Conservation (phyloP, 176 grass and related monocot genomes). For the Pharus latifolius region DNA sequence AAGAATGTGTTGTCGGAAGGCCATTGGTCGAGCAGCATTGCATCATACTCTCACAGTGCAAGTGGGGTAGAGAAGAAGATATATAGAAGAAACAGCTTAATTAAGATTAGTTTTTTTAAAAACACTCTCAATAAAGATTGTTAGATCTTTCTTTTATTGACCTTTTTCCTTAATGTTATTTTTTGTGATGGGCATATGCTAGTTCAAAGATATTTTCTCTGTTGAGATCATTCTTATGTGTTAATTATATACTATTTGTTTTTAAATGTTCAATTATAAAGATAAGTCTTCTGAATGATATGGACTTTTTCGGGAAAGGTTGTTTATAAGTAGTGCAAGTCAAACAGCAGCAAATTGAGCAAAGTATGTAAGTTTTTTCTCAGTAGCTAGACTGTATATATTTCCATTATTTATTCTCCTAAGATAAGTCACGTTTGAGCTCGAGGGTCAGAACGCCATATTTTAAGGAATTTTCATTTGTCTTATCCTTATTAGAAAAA, state of each 20-base stretch:
- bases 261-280: background rate
- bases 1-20: constrained; percentile 36
- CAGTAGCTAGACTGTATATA: too few species aligned
- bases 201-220: constrained; percentile 13
- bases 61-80: constrained; percentile 20
- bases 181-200: constrained; percentile 9
- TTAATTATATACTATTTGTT: background rate
- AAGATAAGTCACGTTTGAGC: too few species aligned
- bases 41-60: constrained; percentile 27
- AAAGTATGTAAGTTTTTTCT: too few species aligned
- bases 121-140: background rate
- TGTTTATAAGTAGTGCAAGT: too few species aligned
- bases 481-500: too few species aligned
- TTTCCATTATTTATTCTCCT: too few species aligned
- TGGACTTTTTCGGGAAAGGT: too few species aligned
- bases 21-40: constrained; percentile 24
- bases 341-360: too few species aligned
- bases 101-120: constrained; percentile 13
- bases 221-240: too few species aligned
- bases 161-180: background rate
- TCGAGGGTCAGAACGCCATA: too few species aligned
- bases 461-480: too few species aligned
- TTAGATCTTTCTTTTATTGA: constrained; percentile 12
- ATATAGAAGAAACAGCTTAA: constrained; percentile 17
- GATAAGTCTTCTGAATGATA: background rate